Evolutionary conservation across 495 filamentous ascomycete species (phyloP), one percentile per base, ranked within the genome.

Genomic region (Cenococcum geophilum): DNA sequence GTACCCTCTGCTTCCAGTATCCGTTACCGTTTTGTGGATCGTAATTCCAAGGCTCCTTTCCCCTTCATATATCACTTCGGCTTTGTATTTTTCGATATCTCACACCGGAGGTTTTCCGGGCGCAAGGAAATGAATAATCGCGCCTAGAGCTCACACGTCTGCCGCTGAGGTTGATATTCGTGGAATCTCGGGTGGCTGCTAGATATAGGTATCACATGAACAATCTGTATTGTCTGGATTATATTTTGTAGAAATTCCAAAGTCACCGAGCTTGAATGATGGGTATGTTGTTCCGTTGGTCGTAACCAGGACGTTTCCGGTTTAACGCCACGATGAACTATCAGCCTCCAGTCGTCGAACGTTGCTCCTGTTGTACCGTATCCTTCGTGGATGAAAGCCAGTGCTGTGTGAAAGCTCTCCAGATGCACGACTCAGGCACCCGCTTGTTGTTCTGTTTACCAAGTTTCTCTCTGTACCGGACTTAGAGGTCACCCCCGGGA

Each of bases 281-380:
- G 60, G 62, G 36, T 65, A 65, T 9, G 59, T 66, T 14, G 59
- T 49, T 2, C 60, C 64, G 36, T 60, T 53, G 22, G 22, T n/a
- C 10, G 32, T n/a, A 0, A 70, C 61, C 1, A 68, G 59, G 23
- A 65, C 48, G 20, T 70, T 65, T 65, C 51, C 10, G 65, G 65
- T 59, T 70, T 70, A 58, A 68, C 52, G 34, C 68, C 65, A 6
- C 59, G 61, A 43, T 70, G 68, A n/a, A 68, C 14, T 1, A 65
- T 27, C 6, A 14, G 1, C n/a, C 14, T 16, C 21, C 59, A 52
- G 4, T 32, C 16, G 1, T 5, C 21, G 1, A 25, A 34, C 3
- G 22, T 22, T 35, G 54, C 27, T 4, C 34, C 21, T 5, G 8
- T 25, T 9, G 57, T 50, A n/a, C 53, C 53, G 8, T 61, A 4